Evolutionary conservation across 208 protist species (phyloP).

Genomic region (Dictyostelium gargantuum): DNA sequence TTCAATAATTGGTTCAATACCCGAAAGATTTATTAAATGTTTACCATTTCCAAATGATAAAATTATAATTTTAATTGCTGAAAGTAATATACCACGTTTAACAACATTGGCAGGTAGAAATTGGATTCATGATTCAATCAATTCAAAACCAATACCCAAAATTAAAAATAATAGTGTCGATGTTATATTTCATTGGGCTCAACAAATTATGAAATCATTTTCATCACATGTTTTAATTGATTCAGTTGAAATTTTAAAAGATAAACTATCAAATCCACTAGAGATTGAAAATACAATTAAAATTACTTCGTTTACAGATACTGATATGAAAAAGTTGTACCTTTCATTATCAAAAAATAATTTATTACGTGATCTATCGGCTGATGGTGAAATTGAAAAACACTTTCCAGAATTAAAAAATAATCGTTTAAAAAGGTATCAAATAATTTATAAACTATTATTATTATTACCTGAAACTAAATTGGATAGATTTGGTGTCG

Average conservation of each 20-base stretch:
- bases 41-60: background rate
- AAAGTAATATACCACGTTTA: conserved; percentile 24
- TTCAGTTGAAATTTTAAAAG: background rate
- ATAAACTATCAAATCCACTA: background rate
- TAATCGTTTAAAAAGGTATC: conserved; percentile 12
- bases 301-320: background rate
- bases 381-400: background rate
- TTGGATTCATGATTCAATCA: background rate
- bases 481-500: background rate
- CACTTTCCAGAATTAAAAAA: conserved; percentile 1
- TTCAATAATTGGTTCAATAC: conserved; percentile 27
- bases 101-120: background rate
- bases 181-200: background rate
- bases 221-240: background rate
- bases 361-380: background rate
- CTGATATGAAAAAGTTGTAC: background rate
- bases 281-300: background rate
- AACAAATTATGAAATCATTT: conserved; percentile 52
- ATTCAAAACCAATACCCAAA: background rate
- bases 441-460: background rate
- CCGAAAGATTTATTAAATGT: conserved; percentile 30
- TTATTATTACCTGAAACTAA: background rate
- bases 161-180: background rate
- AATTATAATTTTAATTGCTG: background rate
- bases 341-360: background rate